A percentile compares a stretch with the other conserved stretches of the same genome.
These are phyloP conservation scores for Claviceps lovelessii DNA, from an alignment of 2,329 filamentous ascomycete genomes.

Conservation along the genomic window DNA sequence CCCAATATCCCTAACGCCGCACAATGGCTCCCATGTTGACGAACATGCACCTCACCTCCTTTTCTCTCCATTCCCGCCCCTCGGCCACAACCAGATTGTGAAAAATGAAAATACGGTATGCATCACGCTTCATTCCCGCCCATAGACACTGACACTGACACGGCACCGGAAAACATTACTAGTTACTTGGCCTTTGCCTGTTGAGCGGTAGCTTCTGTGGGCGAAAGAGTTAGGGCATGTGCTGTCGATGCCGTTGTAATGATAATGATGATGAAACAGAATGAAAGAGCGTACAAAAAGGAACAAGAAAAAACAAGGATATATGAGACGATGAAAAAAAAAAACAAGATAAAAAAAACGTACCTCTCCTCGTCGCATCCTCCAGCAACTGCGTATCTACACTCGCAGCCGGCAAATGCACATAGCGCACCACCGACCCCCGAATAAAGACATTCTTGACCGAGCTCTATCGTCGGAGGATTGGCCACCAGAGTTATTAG, in stretches of 20 bases:
- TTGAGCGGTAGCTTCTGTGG: constrained; percentile 41
- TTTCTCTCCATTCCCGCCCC: background rate
- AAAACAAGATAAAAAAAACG: constrained; percentile 8
- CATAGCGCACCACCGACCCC: constrained; percentile 83
- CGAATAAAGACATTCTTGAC: constrained; percentile 95
- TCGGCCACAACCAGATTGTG: background rate
- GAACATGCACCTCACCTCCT: background rate
- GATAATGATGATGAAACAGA: no score
- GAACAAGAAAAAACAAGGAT: background rate
- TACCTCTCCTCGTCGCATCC: constrained; percentile 80
- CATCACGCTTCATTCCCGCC: no score
- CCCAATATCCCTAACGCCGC: background rate
- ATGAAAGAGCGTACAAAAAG: no score
- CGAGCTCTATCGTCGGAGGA: constrained; percentile 34
- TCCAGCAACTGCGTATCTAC: constrained; percentile 80
- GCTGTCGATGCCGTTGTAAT: no score
- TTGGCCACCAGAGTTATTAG: background rate
- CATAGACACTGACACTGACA: background rate
- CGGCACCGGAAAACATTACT: no score
- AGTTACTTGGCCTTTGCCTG: constrained; percentile 39
- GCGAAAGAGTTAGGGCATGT: background rate
- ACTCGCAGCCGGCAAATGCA: constrained; percentile 67
- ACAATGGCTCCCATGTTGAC: background rate
- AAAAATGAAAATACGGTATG: background rate
- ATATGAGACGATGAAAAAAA: background rate